Evolutionary conservation across 768 basidiomycete species (phyloP), one percentile per base, ranked within the genome.

Genomic region (Panaeolus cyanescens): DNA sequence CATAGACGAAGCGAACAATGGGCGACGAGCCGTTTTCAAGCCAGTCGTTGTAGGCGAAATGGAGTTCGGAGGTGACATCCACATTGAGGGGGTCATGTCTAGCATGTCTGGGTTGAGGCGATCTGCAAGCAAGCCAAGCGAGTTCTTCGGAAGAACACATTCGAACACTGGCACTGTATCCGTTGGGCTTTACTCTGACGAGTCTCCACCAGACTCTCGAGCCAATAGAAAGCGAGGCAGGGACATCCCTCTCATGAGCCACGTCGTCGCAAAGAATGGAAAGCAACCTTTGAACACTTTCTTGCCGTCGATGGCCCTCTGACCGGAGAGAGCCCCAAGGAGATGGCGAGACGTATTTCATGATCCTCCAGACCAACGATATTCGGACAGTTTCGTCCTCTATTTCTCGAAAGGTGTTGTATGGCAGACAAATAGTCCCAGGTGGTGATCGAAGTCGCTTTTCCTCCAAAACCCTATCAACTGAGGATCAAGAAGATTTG

Each of bases 271-370:
- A 90, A 5, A 93, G 62, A 5, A 74, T 74, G 12, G 71, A 54
- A 19, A 83, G 69, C 59, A 93, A 84, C 34, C 78, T 78, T 1
- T 75, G 63, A 30, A 90, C 70, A 55, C 80, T 82, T 5, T 59
- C 63, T 37, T 68, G 71, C 8, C 84, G 80, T 32, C 92, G 81
- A 61, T 81, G 73, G 2, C 80, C 85, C 64, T 92, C 87, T 1
- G 92, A 84, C 7, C 77, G 81, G 17, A 81, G 67, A 53, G 85
- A 85, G 4, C 93, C 93, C 93, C 93, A 95, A 2, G 91, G 88
- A 36, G 83, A 77, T 45, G 85, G 87, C 0, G 92, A 93, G 39
- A 87, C 75, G 66, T 86, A 90, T 13, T 91, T 90, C 56, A 92
- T 75, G 30, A 88, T 76, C 32, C 86, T 82, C 40, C 82, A 72